A percentile compares a stretch with the other conserved stretches of the same genome.
These are phyloP conservation scores for Termitomyces sp. DNA, from an alignment of 768 basidiomycete species.

Conservation along the genomic window DNA sequence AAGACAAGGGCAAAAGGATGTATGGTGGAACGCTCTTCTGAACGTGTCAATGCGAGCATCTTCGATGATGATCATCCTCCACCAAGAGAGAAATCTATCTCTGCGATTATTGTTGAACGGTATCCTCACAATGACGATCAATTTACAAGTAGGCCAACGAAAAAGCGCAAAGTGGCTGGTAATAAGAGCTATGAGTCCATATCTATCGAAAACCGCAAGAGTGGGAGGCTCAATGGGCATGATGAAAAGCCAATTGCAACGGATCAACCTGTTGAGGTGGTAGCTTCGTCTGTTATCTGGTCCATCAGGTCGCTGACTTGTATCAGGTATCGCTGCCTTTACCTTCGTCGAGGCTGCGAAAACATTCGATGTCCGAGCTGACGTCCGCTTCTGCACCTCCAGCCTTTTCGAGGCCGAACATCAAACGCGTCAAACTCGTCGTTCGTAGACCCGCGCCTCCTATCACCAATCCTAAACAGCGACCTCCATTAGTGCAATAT, in stretches of 20 bases:
- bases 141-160: background rate
- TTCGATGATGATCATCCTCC: conserved; percentile 8
- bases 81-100: background rate
- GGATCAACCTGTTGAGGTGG: background rate
- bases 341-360: background rate
- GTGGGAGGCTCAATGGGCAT: conserved; percentile 11
- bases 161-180: conserved; percentile 8
- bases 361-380: background rate
- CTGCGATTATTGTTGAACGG: conserved; percentile 3
- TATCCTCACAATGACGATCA: background rate
- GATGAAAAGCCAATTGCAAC: background rate
- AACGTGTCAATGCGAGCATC: background rate
- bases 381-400: conserved; percentile 12
- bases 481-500: conserved; percentile 45
- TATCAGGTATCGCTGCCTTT: conserved; percentile 1
- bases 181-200: conserved; percentile 8
- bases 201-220: conserved; percentile 10
- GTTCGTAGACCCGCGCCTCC: conserved; percentile 58
- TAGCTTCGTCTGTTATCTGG: background rate
- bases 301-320: background rate
- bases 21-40: background rate
- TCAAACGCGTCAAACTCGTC: conserved; percentile 63
- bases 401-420: conserved; percentile 22
- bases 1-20: conserved; percentile 13
- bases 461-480: conserved; percentile 64